A percentile compares a stretch with the other conserved stretches of the same genome.
Conservation (phyloP, 2,329 filamentous ascomycete species). For the Ascochyta lentis region DNA sequence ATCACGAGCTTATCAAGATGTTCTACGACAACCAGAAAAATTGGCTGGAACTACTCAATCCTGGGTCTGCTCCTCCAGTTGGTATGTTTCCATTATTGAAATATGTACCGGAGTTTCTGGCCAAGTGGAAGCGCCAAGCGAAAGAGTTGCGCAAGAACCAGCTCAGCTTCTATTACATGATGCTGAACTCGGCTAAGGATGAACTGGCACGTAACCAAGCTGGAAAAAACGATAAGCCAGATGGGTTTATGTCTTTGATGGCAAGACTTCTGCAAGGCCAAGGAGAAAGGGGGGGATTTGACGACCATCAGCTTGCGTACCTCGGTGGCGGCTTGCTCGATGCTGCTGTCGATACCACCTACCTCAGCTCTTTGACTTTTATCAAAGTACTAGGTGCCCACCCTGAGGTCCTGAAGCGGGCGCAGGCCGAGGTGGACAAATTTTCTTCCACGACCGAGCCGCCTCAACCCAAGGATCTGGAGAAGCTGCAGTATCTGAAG, state of each 20-base stretch:
- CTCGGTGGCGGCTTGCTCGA: constrained; percentile 27
- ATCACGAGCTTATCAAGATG: background rate
- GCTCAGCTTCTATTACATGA: constrained; percentile 1
- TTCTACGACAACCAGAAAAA: constrained; percentile 11
- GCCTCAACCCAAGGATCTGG: constrained; percentile 29
- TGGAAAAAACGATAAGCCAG: background rate
- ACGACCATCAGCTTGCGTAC: constrained; percentile 25
- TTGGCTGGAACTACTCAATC: constrained; percentile 4
- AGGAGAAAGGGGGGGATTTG: constrained; percentile 15
- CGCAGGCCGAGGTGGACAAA: constrained; percentile 28
- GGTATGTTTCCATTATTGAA: constrained; percentile 10
- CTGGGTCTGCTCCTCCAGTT: background rate
- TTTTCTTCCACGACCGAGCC: constrained; percentile 20
- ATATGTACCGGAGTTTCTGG: background rate
- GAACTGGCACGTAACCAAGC: background rate
- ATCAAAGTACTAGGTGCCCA: constrained; percentile 19
- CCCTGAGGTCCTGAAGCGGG: constrained; percentile 16
- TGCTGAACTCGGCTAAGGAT: constrained; percentile 3
- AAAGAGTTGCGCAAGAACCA: constrained; percentile 2
- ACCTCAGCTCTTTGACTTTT: constrained; percentile 11
- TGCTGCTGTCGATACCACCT: constrained; percentile 33
- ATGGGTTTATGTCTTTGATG: constrained; percentile 1
- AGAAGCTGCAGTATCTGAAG: constrained; percentile 34
- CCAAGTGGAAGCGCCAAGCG: constrained; percentile 1
- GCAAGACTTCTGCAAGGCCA: constrained; percentile 2